Percentiles rank a stretch among this genome's conserved stretches.
Conservation (phyloP, 1,284 basidiomycete species). For the Cutaneotrichosporon arboriforme region DNA sequence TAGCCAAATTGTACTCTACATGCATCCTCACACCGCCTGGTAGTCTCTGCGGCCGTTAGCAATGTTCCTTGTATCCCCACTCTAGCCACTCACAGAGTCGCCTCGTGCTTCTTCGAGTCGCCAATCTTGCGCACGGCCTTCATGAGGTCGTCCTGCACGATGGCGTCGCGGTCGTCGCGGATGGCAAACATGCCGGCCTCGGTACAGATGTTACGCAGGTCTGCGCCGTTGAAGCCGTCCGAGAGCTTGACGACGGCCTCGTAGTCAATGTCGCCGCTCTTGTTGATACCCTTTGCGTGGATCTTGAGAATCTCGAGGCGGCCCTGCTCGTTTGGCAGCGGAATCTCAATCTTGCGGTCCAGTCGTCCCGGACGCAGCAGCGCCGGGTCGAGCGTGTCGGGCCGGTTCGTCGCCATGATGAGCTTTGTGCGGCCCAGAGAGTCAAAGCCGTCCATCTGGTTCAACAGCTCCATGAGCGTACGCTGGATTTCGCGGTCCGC, state of each 20-base stretch:
- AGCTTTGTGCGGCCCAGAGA: constrained; percentile 92
- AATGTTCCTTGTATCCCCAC: neutral
- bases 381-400: constrained; percentile 95
- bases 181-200: constrained; percentile 99
- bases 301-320: constrained; percentile 94
- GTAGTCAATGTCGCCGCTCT: constrained; percentile 90
- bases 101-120: constrained; percentile 94
- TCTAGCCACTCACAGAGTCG: constrained; percentile 11
- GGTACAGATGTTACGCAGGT: constrained; percentile 92
- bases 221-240: constrained; percentile 91
- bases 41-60: constrained; percentile 24
- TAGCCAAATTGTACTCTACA: constrained; percentile 1
- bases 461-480: constrained; percentile 98
- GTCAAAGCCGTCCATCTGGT: constrained; percentile 99
- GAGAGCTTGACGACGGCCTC: constrained; percentile 96
- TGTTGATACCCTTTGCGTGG: constrained; percentile 90
- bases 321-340: constrained; percentile 94
- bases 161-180: constrained; percentile 84
- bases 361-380: constrained; percentile 91
- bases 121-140: constrained; percentile 97
- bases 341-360: constrained; percentile 97
- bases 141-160: constrained; percentile 90
- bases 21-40: constrained; percentile 20
- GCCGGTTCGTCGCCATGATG: constrained; percentile 97
- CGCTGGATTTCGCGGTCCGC: constrained; percentile 98